Base-by-base conservation (phyloP, 371 early-diverging fungal genomes). In the Circinella minor region DNA sequence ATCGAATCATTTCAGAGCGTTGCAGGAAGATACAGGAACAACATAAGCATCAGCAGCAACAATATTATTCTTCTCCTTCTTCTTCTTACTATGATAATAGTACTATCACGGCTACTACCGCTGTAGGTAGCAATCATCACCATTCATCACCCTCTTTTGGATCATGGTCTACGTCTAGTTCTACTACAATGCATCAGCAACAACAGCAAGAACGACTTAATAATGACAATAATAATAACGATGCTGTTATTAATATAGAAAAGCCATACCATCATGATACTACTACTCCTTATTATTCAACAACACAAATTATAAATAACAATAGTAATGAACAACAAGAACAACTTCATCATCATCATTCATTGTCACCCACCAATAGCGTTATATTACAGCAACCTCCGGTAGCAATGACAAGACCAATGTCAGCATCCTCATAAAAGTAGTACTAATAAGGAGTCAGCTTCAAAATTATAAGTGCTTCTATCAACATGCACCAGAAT, bases 111-210 rank as follows among this genome's bases (percentile, higher is more conserved):
- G 51, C 14, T 51, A 47, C 34, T 36, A 20, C 47, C 27, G 46
- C 34, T 3, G 13, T 15, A 18, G 20, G 27, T 36, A n/a, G 61
- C 18, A 59, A 59, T 34, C 17, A 59, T 27, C 55, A 57, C 55
- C 66, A 66, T 55, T 65, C 66, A 51, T 55, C 66, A 55, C 38
- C 43, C 4, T 61, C 62, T 4, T 39, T 46, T 39, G 38, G 62
- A 54, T 64, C 65, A 51, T 64, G 4, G n/a, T 65, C 48, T 9
- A 48, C 34, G 51, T 65, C 55, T 48, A 54, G 43, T 11, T 43
- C 65, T 47, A 14, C 48, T 27, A 57, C 57, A 10, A n/a, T 55
- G 11, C 55, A 55, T 0, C 8, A 20, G 15, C 55, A 55, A 55
- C 55, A 55, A 4, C 47, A 11, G 47, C 47, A 47, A 6, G 17